Base-by-base conservation (phyloP, 163 green algal species). In the Prototheca wickerhamii region DNA sequence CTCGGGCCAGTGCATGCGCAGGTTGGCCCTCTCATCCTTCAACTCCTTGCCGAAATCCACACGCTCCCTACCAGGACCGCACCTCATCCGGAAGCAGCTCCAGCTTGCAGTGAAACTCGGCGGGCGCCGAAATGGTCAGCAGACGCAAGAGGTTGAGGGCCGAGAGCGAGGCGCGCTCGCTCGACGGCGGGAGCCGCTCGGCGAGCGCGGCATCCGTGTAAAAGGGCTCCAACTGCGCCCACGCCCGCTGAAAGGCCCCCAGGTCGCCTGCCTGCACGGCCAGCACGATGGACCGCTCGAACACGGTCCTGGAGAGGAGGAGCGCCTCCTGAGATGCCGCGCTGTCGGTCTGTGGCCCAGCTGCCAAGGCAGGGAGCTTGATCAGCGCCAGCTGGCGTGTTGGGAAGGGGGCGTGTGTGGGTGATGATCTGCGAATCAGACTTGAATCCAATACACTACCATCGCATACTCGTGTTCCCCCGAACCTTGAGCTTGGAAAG, bases 91-190 rank as follows among this genome's bases (percentile, higher is more conserved):
- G 61, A 12, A 96, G 80, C 18, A 93, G 70, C 73, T 98, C 93
- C 49, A 98, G 78, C 69, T 97, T 89, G 4, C 85, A 93, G 78
- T 98, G 93, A 61, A 99, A 98, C 72, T 98, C 91, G 12, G 93
- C 90, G 58, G 95, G 95, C 53, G 91, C 79, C 70, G 97, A 97
- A 52, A 90, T 76, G 29, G 97, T 87, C 46, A 99, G 82, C 65
- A 98, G 79, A 18, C 90, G 78, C 71, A 98, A 74, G 60, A 99
- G 82, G 74, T 95, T 91, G 17, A 98, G 76, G 20, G 87, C 89
- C 29, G 82, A 61, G 4, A 97, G 78, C 6, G 77, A 35, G 10
- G 71, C 46, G 71, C 96, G 81, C 30, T 87, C 77, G 5, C 70
- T 6, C 0, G 88, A 95, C 2, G 72, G 46, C 2, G 84, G 76